Evolutionary conservation across 495 filamentous ascomycete genomes (phyloP).

Genomic region (Staphylotrichum longicolle): DNA sequence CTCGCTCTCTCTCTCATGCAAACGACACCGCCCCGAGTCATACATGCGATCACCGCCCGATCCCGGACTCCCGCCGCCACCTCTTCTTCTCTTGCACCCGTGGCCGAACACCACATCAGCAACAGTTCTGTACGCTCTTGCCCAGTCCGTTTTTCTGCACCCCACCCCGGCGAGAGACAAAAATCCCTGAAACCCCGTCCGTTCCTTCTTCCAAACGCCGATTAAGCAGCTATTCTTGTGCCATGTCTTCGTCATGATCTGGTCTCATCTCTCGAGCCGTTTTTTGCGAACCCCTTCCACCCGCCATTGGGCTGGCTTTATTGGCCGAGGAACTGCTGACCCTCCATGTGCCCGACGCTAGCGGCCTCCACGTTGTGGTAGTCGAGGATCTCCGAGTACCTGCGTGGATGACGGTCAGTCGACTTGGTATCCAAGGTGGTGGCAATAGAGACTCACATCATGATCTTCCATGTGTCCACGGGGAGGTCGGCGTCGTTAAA

Average conservation of each 20-base stretch:
- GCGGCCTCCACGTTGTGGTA: slow-evolving; percentile 89
- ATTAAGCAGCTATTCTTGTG: not conserved
- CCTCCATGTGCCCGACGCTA: slow-evolving; percentile 35
- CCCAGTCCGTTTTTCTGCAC: too few species aligned
- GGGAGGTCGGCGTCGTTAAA: slow-evolving; percentile 98
- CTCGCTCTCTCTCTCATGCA: too few species aligned
- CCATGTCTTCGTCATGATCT: not conserved
- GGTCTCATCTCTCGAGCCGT: not conserved
- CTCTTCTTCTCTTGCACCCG: too few species aligned
- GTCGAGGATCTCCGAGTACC: slow-evolving; percentile 99
- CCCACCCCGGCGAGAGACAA: not conserved
- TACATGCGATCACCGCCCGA: too few species aligned
- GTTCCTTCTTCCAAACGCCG: slow-evolving; percentile 12
- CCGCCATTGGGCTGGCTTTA: not conserved
- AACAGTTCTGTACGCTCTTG: too few species aligned
- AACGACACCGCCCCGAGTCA: too few species aligned
- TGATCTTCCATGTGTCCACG: slow-evolving; percentile 99
- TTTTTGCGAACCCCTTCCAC: not conserved
- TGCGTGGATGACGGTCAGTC: slow-evolving; percentile 35
- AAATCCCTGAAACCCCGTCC: not conserved
- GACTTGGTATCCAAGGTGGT: not conserved
- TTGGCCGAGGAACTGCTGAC: slow-evolving; percentile 23
- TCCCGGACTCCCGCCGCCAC: too few species aligned
- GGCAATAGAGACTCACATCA: slow-evolving; percentile 71
- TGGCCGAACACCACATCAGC: too few species aligned